Base-by-base conservation (phyloP, 805 yeast species). In the Hanseniaspora valbyensis region DNA sequence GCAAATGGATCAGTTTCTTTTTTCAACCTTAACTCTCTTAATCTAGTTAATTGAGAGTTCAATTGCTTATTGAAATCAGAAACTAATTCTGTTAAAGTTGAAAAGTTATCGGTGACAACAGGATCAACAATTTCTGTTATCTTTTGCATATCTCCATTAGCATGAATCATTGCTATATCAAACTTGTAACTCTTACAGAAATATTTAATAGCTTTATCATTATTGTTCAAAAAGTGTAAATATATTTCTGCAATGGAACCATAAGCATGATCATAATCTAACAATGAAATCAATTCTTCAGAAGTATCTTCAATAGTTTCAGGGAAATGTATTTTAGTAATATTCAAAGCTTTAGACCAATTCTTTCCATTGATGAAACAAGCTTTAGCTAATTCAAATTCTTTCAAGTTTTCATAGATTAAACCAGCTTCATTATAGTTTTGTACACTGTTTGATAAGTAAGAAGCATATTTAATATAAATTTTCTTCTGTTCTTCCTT, bases 51-150 rank as follows among this genome's bases (percentile, higher is more conserved):
- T 66, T 92, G 99, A 0, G 97, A 83, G 40, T 71, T 74, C 19
- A 85, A 66, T 69, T 92, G 99, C 14, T 83, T 77, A 58, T 77
- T 79, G 69, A 96, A 92, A 63, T 92, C 99, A n/a, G 96, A 92
- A 36, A 90, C 64, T 29, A 92, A 70, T 65, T 92, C 97, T 4
- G 95, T 90, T 54, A 88, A 71, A 0, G 75, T 69, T 56, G 94
- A 95, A 66, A 88, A 92, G 1, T 94, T 92, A 63, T 90, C 97
- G 44, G 83, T 80, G 33, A 90, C 64, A 18, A 80, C 83, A 1
- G 80, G 76, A 56, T 86, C 95, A 44, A 88, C 75, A 13, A 82
- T 67, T 4, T 70, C 66, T 41, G 74, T 77, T 12, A 85, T 65
- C 25, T 81, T 62, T 13, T 76, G 78, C 4, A 58, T 52, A 44